Conservation (phyloP, 805 yeast species). For the Zygosaccharomyces bailii region DNA sequence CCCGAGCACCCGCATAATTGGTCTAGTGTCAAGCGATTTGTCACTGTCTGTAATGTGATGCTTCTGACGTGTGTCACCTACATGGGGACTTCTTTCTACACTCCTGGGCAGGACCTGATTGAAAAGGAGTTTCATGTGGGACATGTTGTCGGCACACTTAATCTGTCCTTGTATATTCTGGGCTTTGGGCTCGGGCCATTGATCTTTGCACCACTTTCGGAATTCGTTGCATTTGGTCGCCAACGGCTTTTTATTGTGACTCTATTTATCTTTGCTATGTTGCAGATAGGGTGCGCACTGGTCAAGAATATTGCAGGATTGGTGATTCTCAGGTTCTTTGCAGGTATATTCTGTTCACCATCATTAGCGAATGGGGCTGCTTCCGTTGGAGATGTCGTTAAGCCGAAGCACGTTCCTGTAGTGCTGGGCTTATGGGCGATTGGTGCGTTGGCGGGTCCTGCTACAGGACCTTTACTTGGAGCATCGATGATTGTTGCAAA, state of each 20-base stretch:
- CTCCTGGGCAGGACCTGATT: constrained; percentile 48
- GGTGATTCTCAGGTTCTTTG: constrained; percentile 47
- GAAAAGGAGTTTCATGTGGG: constrained; percentile 44
- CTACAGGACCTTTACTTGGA: constrained; percentile 57
- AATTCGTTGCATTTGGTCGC: constrained; percentile 51
- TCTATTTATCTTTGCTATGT: constrained; percentile 43
- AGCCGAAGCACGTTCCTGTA: constrained; percentile 42
- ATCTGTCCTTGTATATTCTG: constrained; percentile 51
- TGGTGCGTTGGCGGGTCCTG: constrained; percentile 54
- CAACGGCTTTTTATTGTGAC: constrained; percentile 47
- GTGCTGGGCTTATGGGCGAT: constrained; percentile 51
- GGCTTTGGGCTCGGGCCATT: constrained; percentile 64
- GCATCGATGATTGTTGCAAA: constrained; percentile 46
- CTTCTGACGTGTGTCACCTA: constrained; percentile 49
- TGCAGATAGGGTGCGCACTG: constrained; percentile 57
- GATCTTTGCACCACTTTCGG: constrained; percentile 56
- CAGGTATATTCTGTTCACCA: constrained; percentile 56
- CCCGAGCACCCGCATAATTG: constrained; percentile 58
- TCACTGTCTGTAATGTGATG: constrained; percentile 41
- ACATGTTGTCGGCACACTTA: constrained; percentile 46
- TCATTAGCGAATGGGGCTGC: constrained; percentile 59
- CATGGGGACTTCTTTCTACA: constrained; percentile 53
- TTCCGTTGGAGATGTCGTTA: constrained; percentile 48
- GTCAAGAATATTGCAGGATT: constrained; percentile 49
- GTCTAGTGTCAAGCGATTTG: constrained; percentile 41